Percentiles rank a stretch among this genome's conserved stretches.
phyloP scores from a whole-genome alignment of 441 rosid genomes.

The Sinapis alba region DNA sequence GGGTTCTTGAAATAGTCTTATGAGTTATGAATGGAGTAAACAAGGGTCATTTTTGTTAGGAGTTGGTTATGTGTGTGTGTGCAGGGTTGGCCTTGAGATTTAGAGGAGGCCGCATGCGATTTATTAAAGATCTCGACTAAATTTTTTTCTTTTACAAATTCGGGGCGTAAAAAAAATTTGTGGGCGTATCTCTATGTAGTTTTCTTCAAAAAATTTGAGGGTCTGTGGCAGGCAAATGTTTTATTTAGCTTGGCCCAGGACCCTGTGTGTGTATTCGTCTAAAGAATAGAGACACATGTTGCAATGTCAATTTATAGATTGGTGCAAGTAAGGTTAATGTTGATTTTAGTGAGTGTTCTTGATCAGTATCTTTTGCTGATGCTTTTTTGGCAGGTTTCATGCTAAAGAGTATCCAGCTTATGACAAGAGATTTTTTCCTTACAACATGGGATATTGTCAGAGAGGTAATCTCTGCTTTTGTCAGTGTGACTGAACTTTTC shows the following conservation, averaged over 20 bases:
- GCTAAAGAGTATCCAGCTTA: slow-evolving; percentile 89
- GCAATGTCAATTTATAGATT: background rate
- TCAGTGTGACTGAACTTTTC: background rate
- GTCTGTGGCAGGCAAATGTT: too few relatives aligned
- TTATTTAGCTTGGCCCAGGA: too few relatives aligned
- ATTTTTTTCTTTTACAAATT: too few relatives aligned
- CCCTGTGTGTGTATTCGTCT: background rate
- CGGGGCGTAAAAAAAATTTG: too few relatives aligned
- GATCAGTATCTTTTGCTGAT: background rate
- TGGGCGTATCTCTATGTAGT: too few relatives aligned
- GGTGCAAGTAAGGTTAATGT: background rate
- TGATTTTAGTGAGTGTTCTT: background rate
- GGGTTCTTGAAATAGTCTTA: background rate
- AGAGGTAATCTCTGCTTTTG: slow-evolving; percentile 46
- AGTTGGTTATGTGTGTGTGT: background rate
- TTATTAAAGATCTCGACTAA: too few relatives aligned
- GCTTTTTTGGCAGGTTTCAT: slow-evolving; percentile 66
- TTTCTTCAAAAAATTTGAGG: too few relatives aligned
- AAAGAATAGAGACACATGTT: background rate
- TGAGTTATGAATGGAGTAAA: background rate
- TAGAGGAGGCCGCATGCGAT: too few relatives aligned
- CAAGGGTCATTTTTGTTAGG: background rate
- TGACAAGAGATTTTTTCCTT: slow-evolving; percentile 67
- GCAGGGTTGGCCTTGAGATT: too few relatives aligned
- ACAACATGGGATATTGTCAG: slow-evolving; percentile 87